Conservation (phyloP, 768 basidiomycete genomes). For the Strobilomyces confusus region DNA sequence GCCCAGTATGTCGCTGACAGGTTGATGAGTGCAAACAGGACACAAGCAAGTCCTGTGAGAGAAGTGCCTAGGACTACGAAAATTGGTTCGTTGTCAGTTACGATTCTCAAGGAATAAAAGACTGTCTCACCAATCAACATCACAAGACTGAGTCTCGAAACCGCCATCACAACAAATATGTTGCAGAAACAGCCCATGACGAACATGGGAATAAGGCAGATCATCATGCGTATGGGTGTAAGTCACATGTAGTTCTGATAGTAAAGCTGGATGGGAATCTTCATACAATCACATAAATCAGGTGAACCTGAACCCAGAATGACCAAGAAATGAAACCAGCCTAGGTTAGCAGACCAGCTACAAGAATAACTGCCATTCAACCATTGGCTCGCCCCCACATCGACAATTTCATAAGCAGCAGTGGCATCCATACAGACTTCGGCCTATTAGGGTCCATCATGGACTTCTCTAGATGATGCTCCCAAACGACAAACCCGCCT, state of each 20-base stretch:
- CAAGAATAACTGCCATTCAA: slow-evolving; percentile 56
- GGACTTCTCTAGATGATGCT: slow-evolving; percentile 50
- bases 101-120: background rate
- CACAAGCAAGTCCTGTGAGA: slow-evolving; percentile 51
- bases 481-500: slow-evolving; percentile 59
- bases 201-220: slow-evolving; percentile 70
- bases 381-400: slow-evolving; percentile 62
- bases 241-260: slow-evolving; percentile 63
- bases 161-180: slow-evolving; percentile 55
- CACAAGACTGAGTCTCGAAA: slow-evolving; percentile 51
- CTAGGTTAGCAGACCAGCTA: slow-evolving; percentile 61
- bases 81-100: background rate
- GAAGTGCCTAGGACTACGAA: slow-evolving; percentile 48
- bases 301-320: slow-evolving; percentile 46
- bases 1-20: slow-evolving; percentile 65
- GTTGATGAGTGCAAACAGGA: slow-evolving; percentile 67
- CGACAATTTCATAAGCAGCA: slow-evolving; percentile 61
- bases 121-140: slow-evolving; percentile 48
- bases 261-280: slow-evolving; percentile 44
- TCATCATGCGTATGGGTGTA: slow-evolving; percentile 55
- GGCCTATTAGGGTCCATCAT: slow-evolving; percentile 8
- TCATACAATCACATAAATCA: background rate
- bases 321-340: slow-evolving; percentile 52
- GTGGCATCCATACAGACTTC: slow-evolving; percentile 38
- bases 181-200: slow-evolving; percentile 65